A percentile compares a stretch with the other conserved stretches of the same genome.
phyloP scores from a whole-genome alignment of 768 basidiomycete species.

The Boletus edulis region DNA sequence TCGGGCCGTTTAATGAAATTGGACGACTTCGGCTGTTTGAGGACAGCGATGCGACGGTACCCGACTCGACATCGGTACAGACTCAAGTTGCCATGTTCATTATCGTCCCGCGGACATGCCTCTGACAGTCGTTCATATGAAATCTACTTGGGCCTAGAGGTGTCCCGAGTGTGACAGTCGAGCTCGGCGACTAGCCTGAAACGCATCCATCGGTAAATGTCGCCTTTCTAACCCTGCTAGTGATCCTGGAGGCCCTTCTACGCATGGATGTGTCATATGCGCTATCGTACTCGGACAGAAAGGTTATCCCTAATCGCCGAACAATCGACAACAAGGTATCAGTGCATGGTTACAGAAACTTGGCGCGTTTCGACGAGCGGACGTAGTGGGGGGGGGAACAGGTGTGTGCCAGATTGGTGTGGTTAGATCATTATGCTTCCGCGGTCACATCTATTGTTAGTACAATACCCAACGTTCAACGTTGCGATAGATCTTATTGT shows the following conservation, averaged over 20 bases:
- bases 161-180: no score
- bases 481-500: conserved; percentile 2
- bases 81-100: not conserved
- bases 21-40: conserved; percentile 4
- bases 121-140: no score
- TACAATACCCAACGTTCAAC: not conserved
- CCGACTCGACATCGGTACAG: conserved; percentile 1
- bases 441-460: conserved; percentile 6
- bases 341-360: conserved; percentile 3
- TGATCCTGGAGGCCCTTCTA: no score
- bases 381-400: not conserved
- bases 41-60: not conserved
- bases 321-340: conserved; percentile 1
- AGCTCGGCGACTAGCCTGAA: not conserved
- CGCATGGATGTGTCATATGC: not conserved
- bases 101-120: not conserved
- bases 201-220: not conserved
- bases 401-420: conserved; percentile 1
- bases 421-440: not conserved
- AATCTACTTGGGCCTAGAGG: no score
- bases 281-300: no score
- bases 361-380: not conserved
- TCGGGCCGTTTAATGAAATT: not conserved
- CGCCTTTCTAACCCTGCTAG: no score
- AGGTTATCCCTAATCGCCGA: conserved; percentile 14